Evolutionary conservation across 805 yeast genomes (phyloP), one percentile per base, ranked within the genome.

Genomic region (Candida nitratophila): DNA sequence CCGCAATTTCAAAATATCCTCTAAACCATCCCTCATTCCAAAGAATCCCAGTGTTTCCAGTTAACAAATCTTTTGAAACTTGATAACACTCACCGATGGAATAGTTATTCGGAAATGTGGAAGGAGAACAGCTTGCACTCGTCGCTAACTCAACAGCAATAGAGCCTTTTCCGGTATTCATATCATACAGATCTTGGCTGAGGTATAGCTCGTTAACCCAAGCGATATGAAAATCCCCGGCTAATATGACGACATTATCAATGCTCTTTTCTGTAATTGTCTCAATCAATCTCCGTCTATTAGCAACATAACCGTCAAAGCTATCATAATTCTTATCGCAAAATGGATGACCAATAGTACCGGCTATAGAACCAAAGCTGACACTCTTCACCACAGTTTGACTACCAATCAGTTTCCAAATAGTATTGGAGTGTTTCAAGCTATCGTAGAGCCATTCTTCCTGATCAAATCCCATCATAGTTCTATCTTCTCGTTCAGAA

Each of bases 161-260:
- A 4, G 54, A 39, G 20, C 60, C 59, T 19, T 51, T 48, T 8
- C 59, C 59, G 14, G 57, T 49, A 14, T 33, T 41, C 39, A 50
- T 40, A 37, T 45, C 38, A 33, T 56, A 56, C n/a, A 31, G n/a
- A 4, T 44, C 45, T 3, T n/a, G 26, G 1, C 46, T 44, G 10
- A 45, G 27, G 34, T 37, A 44, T 20, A 56, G 42, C 31, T 56
- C 60, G 33, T 51, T 47, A 12, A 48, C 52, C 50, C 57, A 53
- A 17, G 54, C 52, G 41, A 54, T 52, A 42, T 56, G 60, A 47
- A 55, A 54, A 30, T 56, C 60, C 26, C 60, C 60, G 21, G 55
- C 48, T 4, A 55, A 38, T 14, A 55, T 35, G 10, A 52, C 51
- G 21, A 49, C 44, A 45, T 55, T 51, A 17, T 46, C 26, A 9